Evolutionary conservation across 495 filamentous ascomycete genomes (phyloP).

Genomic region (Astrothelium subdiscretum): DNA sequence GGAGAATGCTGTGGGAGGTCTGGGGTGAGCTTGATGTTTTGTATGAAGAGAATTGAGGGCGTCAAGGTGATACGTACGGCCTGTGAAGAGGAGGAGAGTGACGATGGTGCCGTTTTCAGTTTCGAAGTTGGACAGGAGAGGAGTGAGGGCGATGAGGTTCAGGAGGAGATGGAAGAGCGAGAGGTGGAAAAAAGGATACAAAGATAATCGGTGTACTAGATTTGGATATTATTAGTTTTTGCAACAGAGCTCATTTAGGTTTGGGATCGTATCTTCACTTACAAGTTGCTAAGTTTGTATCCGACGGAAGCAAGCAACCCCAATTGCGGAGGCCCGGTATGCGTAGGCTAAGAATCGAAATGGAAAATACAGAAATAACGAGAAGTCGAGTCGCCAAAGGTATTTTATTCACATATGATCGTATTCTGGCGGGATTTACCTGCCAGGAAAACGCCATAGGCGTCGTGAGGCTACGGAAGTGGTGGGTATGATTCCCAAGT

Average conservation of each 20-base stretch:
- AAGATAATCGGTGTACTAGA: constrained; percentile 84
- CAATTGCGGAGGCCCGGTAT: constrained; percentile 56
- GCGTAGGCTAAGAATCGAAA: constrained; percentile 38
- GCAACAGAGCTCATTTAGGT: background rate
- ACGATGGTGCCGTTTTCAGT: constrained; percentile 86
- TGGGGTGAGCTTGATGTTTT: background rate
- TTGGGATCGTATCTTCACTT: constrained; percentile 27
- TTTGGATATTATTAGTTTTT: background rate
- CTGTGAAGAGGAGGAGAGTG: constrained; percentile 70
- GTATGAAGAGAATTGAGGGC: background rate
- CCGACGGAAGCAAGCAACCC: constrained; percentile 66
- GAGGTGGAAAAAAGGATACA: constrained; percentile 78
- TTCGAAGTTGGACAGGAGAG: constrained; percentile 85
- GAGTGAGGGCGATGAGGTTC: constrained; percentile 68
- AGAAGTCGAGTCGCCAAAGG: constrained; percentile 77
- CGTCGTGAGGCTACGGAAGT: too few relatives aligned
- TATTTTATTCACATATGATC: constrained; percentile 68
- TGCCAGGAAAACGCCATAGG: constrained; percentile 21
- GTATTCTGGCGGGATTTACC: constrained; percentile 27
- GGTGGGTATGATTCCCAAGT: too few relatives aligned
- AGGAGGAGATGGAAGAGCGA: constrained; percentile 68
- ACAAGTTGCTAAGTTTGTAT: constrained; percentile 66
- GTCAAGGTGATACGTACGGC: constrained; percentile 52
- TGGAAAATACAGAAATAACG: constrained; percentile 51
- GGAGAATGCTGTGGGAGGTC: constrained; percentile 21